phyloP scores from a whole-genome alignment of 1,284 basidiomycete genomes.

The Pulveroboletus sp. region DNA sequence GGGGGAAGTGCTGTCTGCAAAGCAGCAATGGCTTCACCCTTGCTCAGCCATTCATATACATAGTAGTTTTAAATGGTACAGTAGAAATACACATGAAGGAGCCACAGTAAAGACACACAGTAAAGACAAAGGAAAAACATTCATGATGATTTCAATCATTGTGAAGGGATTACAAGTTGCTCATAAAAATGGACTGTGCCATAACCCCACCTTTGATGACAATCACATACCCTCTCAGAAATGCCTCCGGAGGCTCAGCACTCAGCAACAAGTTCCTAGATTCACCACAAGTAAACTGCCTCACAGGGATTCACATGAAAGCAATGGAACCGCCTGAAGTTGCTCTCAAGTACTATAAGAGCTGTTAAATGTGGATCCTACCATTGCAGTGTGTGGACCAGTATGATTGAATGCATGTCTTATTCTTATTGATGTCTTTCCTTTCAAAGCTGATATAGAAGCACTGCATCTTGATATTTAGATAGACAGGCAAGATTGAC shows the following conservation, averaged over 20 bases:
- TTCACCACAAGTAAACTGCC: slow-evolving; percentile 79
- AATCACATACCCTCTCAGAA: slow-evolving; percentile 36
- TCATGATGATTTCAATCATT: too few relatives aligned
- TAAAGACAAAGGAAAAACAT: too few relatives aligned
- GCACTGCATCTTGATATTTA: slow-evolving; percentile 72
- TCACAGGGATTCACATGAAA: slow-evolving; percentile 88
- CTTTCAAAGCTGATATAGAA: slow-evolving; percentile 68
- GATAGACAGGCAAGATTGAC: slow-evolving; percentile 57
- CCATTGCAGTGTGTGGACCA: slow-evolving; percentile 64
- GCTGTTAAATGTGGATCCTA: slow-evolving; percentile 64
- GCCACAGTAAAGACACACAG: too few relatives aligned
- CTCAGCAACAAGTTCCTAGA: slow-evolving; percentile 73
- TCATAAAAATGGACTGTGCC: too few relatives aligned
- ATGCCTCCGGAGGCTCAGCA: slow-evolving; percentile 63
- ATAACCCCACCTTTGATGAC: not conserved
- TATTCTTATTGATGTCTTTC: slow-evolving; percentile 27
- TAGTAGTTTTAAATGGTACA: too few relatives aligned
- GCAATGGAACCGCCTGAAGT: slow-evolving; percentile 60
- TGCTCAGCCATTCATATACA: too few relatives aligned
- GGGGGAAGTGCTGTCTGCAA: too few relatives aligned
- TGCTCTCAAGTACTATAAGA: slow-evolving; percentile 67
- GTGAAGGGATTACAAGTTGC: too few relatives aligned
- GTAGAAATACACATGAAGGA: too few relatives aligned
- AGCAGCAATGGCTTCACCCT: too few relatives aligned
- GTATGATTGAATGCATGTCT: not conserved